Base-by-base conservation (phyloP, 1,284 basidiomycete species). In the Acaromyces ingoldii region DNA sequence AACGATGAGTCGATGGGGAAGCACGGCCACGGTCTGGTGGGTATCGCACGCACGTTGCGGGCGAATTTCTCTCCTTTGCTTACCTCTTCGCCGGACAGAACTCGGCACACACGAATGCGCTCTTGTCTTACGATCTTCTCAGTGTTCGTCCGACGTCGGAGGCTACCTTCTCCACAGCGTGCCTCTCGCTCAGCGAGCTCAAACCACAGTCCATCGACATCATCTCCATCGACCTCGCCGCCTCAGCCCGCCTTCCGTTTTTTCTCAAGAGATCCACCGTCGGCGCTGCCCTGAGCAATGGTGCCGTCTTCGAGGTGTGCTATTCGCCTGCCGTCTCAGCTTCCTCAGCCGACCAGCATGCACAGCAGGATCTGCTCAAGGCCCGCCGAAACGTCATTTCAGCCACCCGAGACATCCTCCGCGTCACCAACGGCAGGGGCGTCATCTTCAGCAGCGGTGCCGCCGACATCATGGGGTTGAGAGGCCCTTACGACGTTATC, bases 181-280 rank as follows among this genome's bases (percentile, higher is more conserved):
- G 89, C 60, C 80, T 91, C 10, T 86, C 87, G 0, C 85, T 90
- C 61, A 85, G 83, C n/a, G 80, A 82, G 26, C 86, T 89, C 6
- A 88, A 87, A 0, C 81, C 84, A 0, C 78, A 87, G 38, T 88
- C 88, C 5, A 82, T 88, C 0, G 88, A 91, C 67, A 83, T 92
- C 50, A 88, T 92, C 53, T 80, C 85, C 0, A 78, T 91, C 22
- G 89, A 89, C 13, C 80, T 91, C n/a, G 85, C 70, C 6, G 58
- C 85, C 0, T 79, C 84, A 0, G 85, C 88, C 0, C 83, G 88
- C 2, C 80, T 89, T 0, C 85, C 88, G 0, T 91, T 87, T 73
- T 81, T 85, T 63, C 79, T 91, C 60, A 89, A 88, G 67, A 85
- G 89, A 59, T 89, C 87, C 0, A 80, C 89, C 39, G 81, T 91